Evolutionary conservation across 441 rosid genomes (phyloP), one percentile per base, ranked within the genome.

Genomic region (California macrophylla): DNA sequence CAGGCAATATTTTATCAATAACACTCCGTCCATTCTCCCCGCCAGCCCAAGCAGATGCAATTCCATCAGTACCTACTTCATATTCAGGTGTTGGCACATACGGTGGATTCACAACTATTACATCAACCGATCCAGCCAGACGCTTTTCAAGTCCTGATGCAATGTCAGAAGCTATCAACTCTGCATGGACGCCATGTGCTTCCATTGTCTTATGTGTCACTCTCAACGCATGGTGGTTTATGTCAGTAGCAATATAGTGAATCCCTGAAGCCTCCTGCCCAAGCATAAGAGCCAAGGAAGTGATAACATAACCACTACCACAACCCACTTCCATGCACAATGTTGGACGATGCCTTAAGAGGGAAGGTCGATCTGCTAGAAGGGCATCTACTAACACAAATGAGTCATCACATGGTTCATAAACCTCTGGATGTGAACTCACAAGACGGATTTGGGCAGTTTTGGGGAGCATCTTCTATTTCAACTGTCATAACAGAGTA

Each of bases 1-100:
- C 77, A 0, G 91, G 91, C 80, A 94, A 71, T 47, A 94, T 92
- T 76, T 81, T 86, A 66, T 92, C 91, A 0, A 94, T 94, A 6
- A 92, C 89, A 0, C 71, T 71, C 61, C 98, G 81, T 18, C 99
- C 98, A 70, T 94, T 87, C 72, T 86, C 87, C 10, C 97, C 99
- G 74, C 99, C 98, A 29, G 99, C 99, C 99, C 98, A 94, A 70
- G 99, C 82, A 45, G 97, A 82, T 6, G 93, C 80, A 64, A 92
- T 94, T 58, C 98, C 99, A 71, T 80, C 83, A 73, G 72, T 50
- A 5, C 97, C 97, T 61, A 90, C 98, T 79, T 94, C 99, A 65
- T 86, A 83, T 47, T 92, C 97, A 0, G 97, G 99, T 0, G 98
- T 94, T 3, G 98, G 97, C 38, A 92, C 98, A 61, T 92, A 94